These are phyloP conservation scores for Boletus smithii DNA, from an alignment of 1,284 basidiomycete genomes.

Conservation along the genomic window DNA sequence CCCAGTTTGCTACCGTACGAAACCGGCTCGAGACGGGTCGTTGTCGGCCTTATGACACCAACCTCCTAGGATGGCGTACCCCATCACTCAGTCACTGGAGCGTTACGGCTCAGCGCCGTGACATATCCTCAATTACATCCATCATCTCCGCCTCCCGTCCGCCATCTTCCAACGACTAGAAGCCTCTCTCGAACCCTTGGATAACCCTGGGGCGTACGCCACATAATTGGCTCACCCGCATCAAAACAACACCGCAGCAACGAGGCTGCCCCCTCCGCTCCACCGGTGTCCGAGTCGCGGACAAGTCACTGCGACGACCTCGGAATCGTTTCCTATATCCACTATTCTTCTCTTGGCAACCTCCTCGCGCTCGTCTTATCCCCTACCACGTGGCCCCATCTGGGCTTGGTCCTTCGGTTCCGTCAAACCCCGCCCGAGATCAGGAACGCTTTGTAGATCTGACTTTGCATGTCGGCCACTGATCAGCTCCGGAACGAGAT, in stretches of 20 bases:
- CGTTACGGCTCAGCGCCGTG: conserved; percentile 3
- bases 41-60: too few species aligned
- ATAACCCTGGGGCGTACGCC: conserved; percentile 1
- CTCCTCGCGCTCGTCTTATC: background rate
- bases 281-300: background rate
- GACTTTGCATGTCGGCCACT: background rate
- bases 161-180: background rate
- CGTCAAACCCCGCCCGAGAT: conserved; percentile 4
- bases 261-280: background rate
- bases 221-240: background rate
- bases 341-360: background rate
- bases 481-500: background rate
- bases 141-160: background rate
- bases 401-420: conserved; percentile 1
- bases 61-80: too few species aligned
- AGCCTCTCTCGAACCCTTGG: background rate
- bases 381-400: background rate
- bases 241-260: background rate
- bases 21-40: too few species aligned
- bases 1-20: too few species aligned
- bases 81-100: background rate
- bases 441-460: conserved; percentile 4
- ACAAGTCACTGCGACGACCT: background rate
- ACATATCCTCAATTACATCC: too few species aligned
- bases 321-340: background rate